Evolutionary conservation across 2,329 filamentous ascomycete species (phyloP).

Genomic region (Metarhizium brunneum): DNA sequence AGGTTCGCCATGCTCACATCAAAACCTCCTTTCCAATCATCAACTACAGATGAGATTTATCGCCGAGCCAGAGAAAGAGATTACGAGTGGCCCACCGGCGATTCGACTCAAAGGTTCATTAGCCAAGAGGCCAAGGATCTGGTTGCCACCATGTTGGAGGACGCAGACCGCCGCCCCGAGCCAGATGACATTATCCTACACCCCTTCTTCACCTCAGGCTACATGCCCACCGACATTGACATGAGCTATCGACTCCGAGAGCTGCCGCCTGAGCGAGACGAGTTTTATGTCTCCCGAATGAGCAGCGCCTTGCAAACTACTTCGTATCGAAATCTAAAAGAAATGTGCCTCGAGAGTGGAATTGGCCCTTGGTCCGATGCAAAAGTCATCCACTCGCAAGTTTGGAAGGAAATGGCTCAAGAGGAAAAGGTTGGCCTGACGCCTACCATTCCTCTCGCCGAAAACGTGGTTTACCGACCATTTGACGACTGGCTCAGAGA

Average conservation of each 20-base stretch:
- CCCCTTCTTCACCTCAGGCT: conserved; percentile 68
- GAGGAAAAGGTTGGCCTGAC: conserved; percentile 59
- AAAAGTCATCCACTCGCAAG: conserved; percentile 41
- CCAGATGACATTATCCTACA: conserved; percentile 74
- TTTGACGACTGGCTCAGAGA: conserved; percentile 53
- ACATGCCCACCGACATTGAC: conserved; percentile 54
- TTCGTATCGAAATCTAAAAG: conserved; percentile 43
- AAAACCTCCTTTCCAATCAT: conserved; percentile 91
- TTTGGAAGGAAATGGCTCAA: conserved; percentile 58
- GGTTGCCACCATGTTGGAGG: conserved; percentile 65
- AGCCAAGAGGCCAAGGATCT: conserved; percentile 69
- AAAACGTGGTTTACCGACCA: conserved; percentile 54
- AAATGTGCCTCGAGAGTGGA: conserved; percentile 48
- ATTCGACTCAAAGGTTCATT: conserved; percentile 58
- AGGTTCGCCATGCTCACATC: conserved; percentile 95
- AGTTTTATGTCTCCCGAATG: conserved; percentile 45
- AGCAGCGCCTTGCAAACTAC: conserved; percentile 33
- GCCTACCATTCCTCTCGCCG: conserved; percentile 51
- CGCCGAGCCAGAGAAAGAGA: conserved; percentile 59
- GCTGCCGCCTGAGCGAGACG: conserved; percentile 43
- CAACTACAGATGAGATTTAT: conserved; percentile 80
- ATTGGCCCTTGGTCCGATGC: conserved; percentile 45
- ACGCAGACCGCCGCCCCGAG: conserved; percentile 64
- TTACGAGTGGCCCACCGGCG: conserved; percentile 68
- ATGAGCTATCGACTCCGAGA: conserved; percentile 51